phyloP scores from a whole-genome alignment of 805 yeast species.

The Candida stauntonica region DNA sequence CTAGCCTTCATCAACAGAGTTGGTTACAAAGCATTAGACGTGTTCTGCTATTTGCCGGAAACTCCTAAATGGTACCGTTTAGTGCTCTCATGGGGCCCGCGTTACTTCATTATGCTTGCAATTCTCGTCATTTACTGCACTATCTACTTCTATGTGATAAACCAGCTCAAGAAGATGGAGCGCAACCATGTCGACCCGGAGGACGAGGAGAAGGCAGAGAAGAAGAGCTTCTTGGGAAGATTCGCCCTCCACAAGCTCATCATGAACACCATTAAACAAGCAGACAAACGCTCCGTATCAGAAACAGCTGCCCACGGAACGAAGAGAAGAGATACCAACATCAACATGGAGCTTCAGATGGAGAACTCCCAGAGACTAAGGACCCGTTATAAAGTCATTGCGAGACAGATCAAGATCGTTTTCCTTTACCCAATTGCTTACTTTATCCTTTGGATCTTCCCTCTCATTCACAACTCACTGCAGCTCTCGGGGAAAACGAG shows the following conservation, averaged over 20 bases:
- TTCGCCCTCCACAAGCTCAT: not conserved
- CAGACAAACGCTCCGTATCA: not conserved
- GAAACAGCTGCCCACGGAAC: not conserved
- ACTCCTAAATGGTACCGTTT: conserved; percentile 69
- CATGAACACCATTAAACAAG: conserved; percentile 1
- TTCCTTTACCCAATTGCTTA: conserved; percentile 85
- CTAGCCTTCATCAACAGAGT: conserved; percentile 57
- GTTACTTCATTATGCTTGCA: conserved; percentile 59
- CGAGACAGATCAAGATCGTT: conserved; percentile 72
- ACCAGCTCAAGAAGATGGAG: conserved; percentile 35
- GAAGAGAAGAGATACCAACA: conserved; percentile 11
- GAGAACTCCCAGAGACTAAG: conserved; percentile 42
- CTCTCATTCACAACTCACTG: conserved; percentile 62
- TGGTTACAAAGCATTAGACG: conserved; percentile 59
- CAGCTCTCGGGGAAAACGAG: conserved; percentile 46
- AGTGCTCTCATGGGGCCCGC: conserved; percentile 76
- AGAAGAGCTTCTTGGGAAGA: not conserved
- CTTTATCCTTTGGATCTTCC: conserved; percentile 76
- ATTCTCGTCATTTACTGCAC: conserved; percentile 63
- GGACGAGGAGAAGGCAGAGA: not conserved
- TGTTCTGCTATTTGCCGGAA: conserved; percentile 79
- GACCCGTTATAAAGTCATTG: conserved; percentile 58
- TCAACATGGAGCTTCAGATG: conserved; percentile 21
- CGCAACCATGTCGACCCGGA: conserved; percentile 2
- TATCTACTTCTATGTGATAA: conserved; percentile 67